phyloP scores from a whole-genome alignment of 495 filamentous ascomycete genomes.

The Hyaloscypha finlandica region DNA sequence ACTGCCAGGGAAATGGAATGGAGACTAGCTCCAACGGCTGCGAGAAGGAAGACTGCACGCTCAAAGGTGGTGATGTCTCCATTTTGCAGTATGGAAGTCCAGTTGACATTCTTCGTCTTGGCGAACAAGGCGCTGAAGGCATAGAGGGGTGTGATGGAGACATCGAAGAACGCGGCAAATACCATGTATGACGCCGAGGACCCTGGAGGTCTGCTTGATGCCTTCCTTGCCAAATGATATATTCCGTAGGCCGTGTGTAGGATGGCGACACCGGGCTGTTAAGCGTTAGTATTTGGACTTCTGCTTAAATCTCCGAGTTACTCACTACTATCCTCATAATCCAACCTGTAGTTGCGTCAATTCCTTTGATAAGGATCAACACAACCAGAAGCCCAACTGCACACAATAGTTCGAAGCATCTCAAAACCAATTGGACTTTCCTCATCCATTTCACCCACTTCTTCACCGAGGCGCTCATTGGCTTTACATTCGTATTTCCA shows the following conservation, averaged over 20 bases:
- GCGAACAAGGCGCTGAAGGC: slow-evolving; percentile 66
- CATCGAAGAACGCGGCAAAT: slow-evolving; percentile 73
- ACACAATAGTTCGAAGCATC: slow-evolving; percentile 63
- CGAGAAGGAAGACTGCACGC: slow-evolving; percentile 61
- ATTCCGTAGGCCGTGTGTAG: slow-evolving; percentile 72
- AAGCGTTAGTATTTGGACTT: slow-evolving; percentile 9
- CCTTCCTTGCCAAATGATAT: slow-evolving; percentile 70
- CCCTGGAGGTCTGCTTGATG: slow-evolving; percentile 66
- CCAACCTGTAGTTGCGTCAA: slow-evolving; percentile 64
- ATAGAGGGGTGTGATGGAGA: slow-evolving; percentile 74
- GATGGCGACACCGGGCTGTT: slow-evolving; percentile 66
- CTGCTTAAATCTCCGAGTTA: slow-evolving; percentile 5
- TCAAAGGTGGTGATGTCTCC: slow-evolving; percentile 54
- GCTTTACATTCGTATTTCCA: slow-evolving; percentile 51
- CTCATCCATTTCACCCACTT: slow-evolving; percentile 65
- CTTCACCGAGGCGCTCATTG: slow-evolving; percentile 73
- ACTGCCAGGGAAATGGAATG: slow-evolving; percentile 70
- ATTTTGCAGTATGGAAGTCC: slow-evolving; percentile 61
- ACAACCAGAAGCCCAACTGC: slow-evolving; percentile 71
- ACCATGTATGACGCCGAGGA: slow-evolving; percentile 84
- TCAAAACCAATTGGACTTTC: slow-evolving; percentile 63
- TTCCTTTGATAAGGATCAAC: slow-evolving; percentile 70
- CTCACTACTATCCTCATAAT: slow-evolving; percentile 77
- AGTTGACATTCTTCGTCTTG: slow-evolving; percentile 51
- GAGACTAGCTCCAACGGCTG: slow-evolving; percentile 60